Conservation (phyloP, 495 filamentous ascomycete genomes). For the Penicillium mononematosum region DNA sequence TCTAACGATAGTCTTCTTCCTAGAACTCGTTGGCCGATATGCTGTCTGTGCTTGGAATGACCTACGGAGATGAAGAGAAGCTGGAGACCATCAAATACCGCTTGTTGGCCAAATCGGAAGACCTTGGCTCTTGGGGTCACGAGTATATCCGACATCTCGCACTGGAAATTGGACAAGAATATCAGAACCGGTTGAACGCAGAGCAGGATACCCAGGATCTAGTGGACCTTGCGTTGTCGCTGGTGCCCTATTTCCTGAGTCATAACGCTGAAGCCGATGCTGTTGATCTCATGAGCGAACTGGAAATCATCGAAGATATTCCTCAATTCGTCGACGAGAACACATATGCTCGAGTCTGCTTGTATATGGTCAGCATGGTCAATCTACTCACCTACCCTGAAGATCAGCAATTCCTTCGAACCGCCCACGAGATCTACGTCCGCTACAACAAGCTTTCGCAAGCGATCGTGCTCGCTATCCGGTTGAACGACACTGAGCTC, state of each 20-base stretch:
- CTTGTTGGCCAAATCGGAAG: conserved; percentile 81
- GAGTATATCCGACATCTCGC: conserved; percentile 97
- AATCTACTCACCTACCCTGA: conserved; percentile 95
- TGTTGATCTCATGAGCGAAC: conserved; percentile 91
- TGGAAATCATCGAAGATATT: conserved; percentile 95
- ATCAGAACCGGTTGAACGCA: conserved; percentile 71
- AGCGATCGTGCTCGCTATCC: conserved; percentile 90
- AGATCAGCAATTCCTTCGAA: conserved; percentile 88
- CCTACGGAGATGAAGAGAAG: conserved; percentile 93
- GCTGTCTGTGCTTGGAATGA: conserved; percentile 97
- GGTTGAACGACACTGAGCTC: conserved; percentile 80
- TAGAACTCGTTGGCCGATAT: conserved; percentile 87
- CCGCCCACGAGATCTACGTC: conserved; percentile 89
- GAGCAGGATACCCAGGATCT: conserved; percentile 67
- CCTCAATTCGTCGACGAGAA: conserved; percentile 87
- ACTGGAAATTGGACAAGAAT: conserved; percentile 92
- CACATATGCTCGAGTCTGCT: conserved; percentile 86
- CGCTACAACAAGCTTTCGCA: conserved; percentile 88
- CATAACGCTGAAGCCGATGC: conserved; percentile 98
- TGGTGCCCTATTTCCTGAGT: conserved; percentile 93
- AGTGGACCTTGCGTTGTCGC: conserved; percentile 71
- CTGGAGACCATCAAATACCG: conserved; percentile 95
- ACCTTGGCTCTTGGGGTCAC: conserved; percentile 96
- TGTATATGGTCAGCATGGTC: conserved; percentile 99
- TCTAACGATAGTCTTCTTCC: conserved; percentile 7